Percentiles rank a stretch among this genome's conserved stretches.
Conservation (phyloP, 78 protist genomes). For the Guillardia theta region DNA sequence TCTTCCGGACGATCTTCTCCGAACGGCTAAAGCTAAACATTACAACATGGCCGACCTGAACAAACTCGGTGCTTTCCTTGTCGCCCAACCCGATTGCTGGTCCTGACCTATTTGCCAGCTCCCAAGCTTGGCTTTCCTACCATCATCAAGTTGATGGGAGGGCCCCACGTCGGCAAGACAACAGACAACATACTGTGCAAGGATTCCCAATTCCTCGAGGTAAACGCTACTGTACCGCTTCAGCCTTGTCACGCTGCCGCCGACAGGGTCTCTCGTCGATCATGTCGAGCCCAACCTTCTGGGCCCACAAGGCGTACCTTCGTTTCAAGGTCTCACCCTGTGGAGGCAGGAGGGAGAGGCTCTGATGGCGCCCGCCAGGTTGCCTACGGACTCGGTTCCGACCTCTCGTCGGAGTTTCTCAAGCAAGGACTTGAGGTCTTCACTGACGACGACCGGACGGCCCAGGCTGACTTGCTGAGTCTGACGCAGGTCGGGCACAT, state of each 20-base stretch:
- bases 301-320: neutral
- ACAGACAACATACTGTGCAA: neutral
- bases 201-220: no score
- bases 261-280: neutral
- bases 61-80: neutral
- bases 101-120: neutral
- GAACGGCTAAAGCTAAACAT: neutral
- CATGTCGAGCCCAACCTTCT: neutral
- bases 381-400: neutral
- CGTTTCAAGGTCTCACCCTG: neutral
- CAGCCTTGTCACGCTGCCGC: no score
- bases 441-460: neutral
- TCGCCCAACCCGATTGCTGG: neutral
- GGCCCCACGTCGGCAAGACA: neutral
- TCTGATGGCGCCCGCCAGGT: neutral
- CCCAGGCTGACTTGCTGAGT: neutral
- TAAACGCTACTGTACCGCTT: no score
- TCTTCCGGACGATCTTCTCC: neutral
- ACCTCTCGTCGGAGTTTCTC: neutral
- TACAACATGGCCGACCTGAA: neutral
- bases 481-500: neutral
- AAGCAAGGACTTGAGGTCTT: neutral
- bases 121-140: neutral
- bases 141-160: neutral
- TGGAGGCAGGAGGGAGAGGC: neutral